A percentile compares a stretch with the other conserved stretches of the same genome.
Conservation (phyloP, 495 filamentous ascomycete species). For the Stereocaulon alpinum region DNA sequence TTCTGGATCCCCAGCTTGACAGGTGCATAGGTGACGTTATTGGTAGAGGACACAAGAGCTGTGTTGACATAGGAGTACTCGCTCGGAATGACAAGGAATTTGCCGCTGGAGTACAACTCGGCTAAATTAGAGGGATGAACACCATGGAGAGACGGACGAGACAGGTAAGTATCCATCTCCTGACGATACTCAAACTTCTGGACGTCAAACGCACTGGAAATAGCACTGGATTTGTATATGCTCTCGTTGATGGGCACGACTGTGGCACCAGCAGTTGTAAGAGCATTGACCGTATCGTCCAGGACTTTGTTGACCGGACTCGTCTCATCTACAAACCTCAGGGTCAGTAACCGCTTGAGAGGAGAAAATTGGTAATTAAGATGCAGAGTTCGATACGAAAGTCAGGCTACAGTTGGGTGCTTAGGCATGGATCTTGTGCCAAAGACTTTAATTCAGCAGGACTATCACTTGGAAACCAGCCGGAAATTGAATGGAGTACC, state of each 20-base stretch:
- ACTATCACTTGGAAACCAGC: too few relatives aligned
- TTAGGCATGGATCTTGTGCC: too few relatives aligned
- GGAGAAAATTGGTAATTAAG: too few relatives aligned
- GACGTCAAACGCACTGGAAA: constrained; percentile 39
- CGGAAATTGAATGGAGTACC: too few relatives aligned
- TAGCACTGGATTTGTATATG: constrained; percentile 40
- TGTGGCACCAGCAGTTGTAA: constrained; percentile 30
- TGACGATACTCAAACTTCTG: constrained; percentile 49
- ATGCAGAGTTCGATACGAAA: too few relatives aligned
- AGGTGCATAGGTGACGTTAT: constrained; percentile 34
- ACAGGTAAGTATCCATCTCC: constrained; percentile 39
- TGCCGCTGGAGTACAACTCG: constrained; percentile 33
- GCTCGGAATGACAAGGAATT: constrained; percentile 46
- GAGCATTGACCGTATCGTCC: constrained; percentile 24
- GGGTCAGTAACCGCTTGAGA: too few relatives aligned
- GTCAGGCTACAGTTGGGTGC: too few relatives aligned
- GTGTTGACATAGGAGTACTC: constrained; percentile 43
- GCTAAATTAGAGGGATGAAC: constrained; percentile 31
- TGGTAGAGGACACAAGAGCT: constrained; percentile 37
- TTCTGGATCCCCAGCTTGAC: constrained; percentile 35
- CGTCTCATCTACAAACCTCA: constrained; percentile 32
- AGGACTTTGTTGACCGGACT: constrained; percentile 42
- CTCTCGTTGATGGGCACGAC: constrained; percentile 39
- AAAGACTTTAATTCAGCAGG: too few relatives aligned
- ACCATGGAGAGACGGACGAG: constrained; percentile 24